Base-by-base conservation (phyloP, 306 rosid species). In the Lathyrus tuberosus region DNA sequence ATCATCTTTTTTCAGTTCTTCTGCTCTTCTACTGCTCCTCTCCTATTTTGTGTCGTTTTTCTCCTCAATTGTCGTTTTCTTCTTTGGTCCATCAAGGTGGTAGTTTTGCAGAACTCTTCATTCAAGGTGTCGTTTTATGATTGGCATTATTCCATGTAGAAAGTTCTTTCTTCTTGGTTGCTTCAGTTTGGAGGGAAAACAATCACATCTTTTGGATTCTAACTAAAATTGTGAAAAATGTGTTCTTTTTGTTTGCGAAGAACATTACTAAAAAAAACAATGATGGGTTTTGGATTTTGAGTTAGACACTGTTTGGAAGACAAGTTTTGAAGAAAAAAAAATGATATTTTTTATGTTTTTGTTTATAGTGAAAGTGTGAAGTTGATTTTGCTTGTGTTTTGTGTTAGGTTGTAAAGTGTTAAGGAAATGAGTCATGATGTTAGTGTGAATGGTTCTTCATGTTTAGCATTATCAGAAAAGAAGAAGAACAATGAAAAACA, bases 381-480 rank as follows among this genome's bases (percentile, higher is more conserved):
- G 41, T 5, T 40, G 3, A 2, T 48, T 5, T 47, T 35, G 52
- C 51, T 49, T 44, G 54, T 7, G 44, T 74, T 22, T 41, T 71
- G 12, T 24, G 9, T 46, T 49, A 6, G 72, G 63, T 31, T 4
- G 48, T 4, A 3, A 12, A 53, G 35, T 63, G 38, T 67, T 18
- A 69, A 13, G 28, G 80, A 82, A 77, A 86, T 90, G 96, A 70
- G 52, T 64, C 89, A 85, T 18, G 43, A 53, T 80, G 22, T 18
- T 18, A 51, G 59, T 7, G 86, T 65, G 65, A 82, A 81, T 37
- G 44, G 76, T 52, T 72, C 79, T 65, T 80, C 92, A 18, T 83
- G 71, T 74, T 79, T 89, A 67, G 79, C 85, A 2, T 76, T 89
- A 15, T 24, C 88, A 1, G 93, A 90, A 72, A 90, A 85, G 82